Conservation (phyloP, 2,329 filamentous ascomycete genomes). For the Dothideomycetes sp. region DNA sequence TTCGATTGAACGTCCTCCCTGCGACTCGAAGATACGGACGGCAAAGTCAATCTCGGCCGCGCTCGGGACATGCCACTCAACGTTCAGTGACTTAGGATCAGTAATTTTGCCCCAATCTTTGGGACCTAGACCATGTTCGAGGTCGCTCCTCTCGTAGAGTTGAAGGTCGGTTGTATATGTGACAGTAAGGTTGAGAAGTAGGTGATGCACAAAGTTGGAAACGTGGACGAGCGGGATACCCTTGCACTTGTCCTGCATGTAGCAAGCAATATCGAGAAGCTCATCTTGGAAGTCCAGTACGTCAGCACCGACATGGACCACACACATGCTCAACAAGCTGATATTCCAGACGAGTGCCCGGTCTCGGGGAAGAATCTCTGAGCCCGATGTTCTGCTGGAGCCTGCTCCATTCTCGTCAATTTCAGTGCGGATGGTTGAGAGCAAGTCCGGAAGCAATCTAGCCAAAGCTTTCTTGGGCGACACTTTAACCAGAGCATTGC, state of each 20-base stretch:
- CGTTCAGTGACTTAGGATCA: conserved; percentile 62
- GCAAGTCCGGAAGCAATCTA: conserved; percentile 79
- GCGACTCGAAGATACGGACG: conserved; percentile 75
- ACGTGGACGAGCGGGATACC: conserved; percentile 92
- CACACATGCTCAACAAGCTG: conserved; percentile 94
- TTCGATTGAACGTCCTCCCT: conserved; percentile 64
- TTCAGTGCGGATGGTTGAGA: conserved; percentile 85
- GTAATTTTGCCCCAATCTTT: conserved; percentile 77
- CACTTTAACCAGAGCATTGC: conserved; percentile 91
- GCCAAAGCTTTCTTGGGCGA: conserved; percentile 89
- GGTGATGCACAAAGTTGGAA: conserved; percentile 94
- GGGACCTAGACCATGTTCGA: conserved; percentile 60
- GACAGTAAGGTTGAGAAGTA: conserved; percentile 85
- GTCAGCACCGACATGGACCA: conserved; percentile 87
- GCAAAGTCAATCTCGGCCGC: conserved; percentile 78
- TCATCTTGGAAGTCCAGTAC: conserved; percentile 83
- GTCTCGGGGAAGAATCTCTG: conserved; percentile 86
- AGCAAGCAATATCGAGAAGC: conserved; percentile 79
- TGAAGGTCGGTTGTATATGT: conserved; percentile 87
- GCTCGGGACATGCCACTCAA: conserved; percentile 83
- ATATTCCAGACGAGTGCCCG: conserved; percentile 92
- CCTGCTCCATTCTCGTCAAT: conserved; percentile 95
- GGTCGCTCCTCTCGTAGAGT: conserved; percentile 69
- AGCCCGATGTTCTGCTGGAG: conserved; percentile 85
- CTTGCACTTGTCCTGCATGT: conserved; percentile 93